Percentiles rank a stretch among this genome's conserved stretches.
Conservation (phyloP, 495 filamentous ascomycete species). For the Talaromyces ruber region DNA sequence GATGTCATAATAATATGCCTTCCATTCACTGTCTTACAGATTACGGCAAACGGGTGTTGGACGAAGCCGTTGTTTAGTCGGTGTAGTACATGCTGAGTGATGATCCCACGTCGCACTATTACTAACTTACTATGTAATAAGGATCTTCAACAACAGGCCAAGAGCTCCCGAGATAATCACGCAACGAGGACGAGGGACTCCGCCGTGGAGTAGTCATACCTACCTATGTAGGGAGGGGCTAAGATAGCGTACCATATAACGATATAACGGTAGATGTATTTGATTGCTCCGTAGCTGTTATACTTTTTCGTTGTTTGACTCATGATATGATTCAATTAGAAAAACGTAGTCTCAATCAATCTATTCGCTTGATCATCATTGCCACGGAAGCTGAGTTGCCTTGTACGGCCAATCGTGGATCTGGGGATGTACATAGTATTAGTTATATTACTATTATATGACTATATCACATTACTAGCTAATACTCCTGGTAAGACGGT, state of each 20-base stretch:
- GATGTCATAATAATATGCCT: neutral
- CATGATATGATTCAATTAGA: neutral
- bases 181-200: neutral
- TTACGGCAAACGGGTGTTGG: neutral
- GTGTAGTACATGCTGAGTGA: neutral
- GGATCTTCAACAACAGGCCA: neutral
- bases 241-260: neutral
- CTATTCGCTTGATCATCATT: neutral
- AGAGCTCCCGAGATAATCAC: neutral
- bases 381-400: neutral
- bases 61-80: neutral
- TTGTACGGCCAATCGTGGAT: neutral
- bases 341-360: neutral
- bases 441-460: too few species aligned
- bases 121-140: too few species aligned
- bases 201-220: neutral
- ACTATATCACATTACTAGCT: too few species aligned
- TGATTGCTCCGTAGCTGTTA: neutral
- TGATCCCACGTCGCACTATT: neutral
- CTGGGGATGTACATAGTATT: neutral
- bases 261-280: neutral
- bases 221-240: neutral
- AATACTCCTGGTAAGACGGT: neutral
- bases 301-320: neutral
- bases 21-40: neutral